These are phyloP conservation scores for Mikania micrantha DNA, from an alignment of 129 eudicot genomes.

Conservation along the genomic window DNA sequence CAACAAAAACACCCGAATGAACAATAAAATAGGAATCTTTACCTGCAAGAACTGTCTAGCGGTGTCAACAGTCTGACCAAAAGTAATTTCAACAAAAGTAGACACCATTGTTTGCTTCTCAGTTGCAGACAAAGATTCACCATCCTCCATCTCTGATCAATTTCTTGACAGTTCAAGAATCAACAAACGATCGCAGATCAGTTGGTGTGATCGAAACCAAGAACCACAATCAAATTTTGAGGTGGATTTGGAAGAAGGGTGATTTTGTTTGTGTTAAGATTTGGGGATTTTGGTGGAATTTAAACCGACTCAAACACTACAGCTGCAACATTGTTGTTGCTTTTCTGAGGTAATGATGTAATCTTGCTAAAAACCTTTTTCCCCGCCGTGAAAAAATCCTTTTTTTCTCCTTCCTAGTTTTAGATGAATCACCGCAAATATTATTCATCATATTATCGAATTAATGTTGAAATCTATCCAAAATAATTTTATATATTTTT, in stretches of 20 bases:
- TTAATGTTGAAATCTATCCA: no score
- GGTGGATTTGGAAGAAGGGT: background rate
- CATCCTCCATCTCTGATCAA: slow-evolving; percentile 34
- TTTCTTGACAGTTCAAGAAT: background rate
- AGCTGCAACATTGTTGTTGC: background rate
- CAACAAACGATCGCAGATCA: background rate
- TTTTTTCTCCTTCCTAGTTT: background rate
- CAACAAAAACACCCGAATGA: background rate
- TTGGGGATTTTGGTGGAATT: slow-evolving; percentile 3
- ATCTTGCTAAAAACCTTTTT: background rate
- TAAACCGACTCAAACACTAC: slow-evolving; percentile 6
- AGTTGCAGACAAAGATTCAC: slow-evolving; percentile 19
- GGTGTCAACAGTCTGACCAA: slow-evolving; percentile 65
- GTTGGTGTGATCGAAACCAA: background rate
- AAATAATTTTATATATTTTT: no score
- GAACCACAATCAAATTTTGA: background rate
- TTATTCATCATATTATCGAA: background rate
- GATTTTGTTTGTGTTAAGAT: background rate
- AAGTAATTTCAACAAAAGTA: slow-evolving; percentile 79
- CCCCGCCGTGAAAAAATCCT: background rate
- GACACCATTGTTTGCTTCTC: slow-evolving; percentile 61
- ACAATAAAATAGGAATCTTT: background rate
- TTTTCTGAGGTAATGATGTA: background rate
- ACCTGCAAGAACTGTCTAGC: slow-evolving; percentile 90
- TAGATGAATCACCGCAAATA: background rate